A percentile compares a stretch with the other conserved stretches of the same genome.
phyloP scores from a whole-genome alignment of 345 rosid species.

The Aethionema arabicum region DNA sequence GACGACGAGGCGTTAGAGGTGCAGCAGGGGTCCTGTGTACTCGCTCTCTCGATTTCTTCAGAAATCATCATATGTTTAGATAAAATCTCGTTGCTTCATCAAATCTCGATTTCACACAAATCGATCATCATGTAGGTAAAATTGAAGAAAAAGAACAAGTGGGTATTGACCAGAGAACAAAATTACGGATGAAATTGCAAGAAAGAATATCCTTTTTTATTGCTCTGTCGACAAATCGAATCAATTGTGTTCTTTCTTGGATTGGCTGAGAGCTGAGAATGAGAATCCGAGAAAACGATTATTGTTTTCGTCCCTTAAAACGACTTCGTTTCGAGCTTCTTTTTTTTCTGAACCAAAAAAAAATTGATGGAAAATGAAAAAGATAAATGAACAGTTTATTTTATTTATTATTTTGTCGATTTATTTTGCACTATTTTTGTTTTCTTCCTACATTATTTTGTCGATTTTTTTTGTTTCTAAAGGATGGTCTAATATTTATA shows the following conservation, averaged over 20 bases:
- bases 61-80: slow-evolving; percentile 24
- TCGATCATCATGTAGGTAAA: not conserved
- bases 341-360: not conserved
- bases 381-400: no score
- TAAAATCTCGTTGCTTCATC: slow-evolving; percentile 27
- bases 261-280: slow-evolving; percentile 9
- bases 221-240: slow-evolving; percentile 2
- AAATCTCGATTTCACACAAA: slow-evolving; percentile 12
- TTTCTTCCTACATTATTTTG: no score
- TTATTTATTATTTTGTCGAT: no score
- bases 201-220: not conserved
- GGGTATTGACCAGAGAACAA: slow-evolving; percentile 19
- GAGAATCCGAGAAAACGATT: no score
- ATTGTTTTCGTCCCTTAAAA: not conserved
- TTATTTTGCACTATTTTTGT: no score
- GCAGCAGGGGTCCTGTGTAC: slow-evolving; percentile 30
- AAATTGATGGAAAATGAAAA: no score
- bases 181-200: no score
- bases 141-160: not conserved
- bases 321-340: not conserved
- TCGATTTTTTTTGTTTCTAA: no score
- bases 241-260: not conserved
- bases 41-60: slow-evolving; percentile 29
- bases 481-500: no score
- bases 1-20: slow-evolving; percentile 25